phyloP scores from a whole-genome alignment of 2,329 filamentous ascomycete genomes.

The Bipolaris cookei region DNA sequence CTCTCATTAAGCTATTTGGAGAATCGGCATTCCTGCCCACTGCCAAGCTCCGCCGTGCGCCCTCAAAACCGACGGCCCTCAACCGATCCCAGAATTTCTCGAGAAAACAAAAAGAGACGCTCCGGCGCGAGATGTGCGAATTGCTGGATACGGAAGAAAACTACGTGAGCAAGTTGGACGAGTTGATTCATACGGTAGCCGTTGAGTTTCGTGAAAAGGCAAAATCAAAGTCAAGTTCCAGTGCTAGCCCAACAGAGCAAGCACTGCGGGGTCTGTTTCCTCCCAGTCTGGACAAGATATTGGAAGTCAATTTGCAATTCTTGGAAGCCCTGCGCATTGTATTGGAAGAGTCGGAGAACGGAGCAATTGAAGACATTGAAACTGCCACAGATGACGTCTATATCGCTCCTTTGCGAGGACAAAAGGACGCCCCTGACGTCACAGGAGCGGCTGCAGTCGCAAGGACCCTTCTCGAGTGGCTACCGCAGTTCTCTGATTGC shows the following conservation, averaged over 20 bases:
- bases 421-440: constrained; percentile 65
- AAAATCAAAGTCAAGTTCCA: constrained; percentile 62
- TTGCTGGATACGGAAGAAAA: constrained; percentile 91
- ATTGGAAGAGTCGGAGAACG: constrained; percentile 83
- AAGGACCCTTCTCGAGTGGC: constrained; percentile 85
- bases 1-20: constrained; percentile 79
- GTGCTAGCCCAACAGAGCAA: constrained; percentile 73
- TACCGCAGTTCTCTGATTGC: constrained; percentile 87
- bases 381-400: constrained; percentile 52
- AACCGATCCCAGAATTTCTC: constrained; percentile 80
- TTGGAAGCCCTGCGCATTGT: constrained; percentile 75
- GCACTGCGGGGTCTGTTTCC: constrained; percentile 82
- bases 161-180: constrained; percentile 87
- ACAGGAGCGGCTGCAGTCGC: constrained; percentile 81
- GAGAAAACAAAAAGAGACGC: constrained; percentile 79
- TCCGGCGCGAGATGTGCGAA: constrained; percentile 88
- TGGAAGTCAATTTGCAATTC: constrained; percentile 82
- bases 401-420: constrained; percentile 43
- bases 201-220: constrained; percentile 78
- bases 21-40: constrained; percentile 87
- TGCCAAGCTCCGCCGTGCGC: constrained; percentile 80
- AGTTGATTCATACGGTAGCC: constrained; percentile 81
- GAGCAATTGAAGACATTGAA: constrained; percentile 78
- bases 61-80: constrained; percentile 82
- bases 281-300: constrained; percentile 76